These are phyloP conservation scores for Xylaria bambusicola DNA, from an alignment of 495 filamentous ascomycete species.

Conservation along the genomic window DNA sequence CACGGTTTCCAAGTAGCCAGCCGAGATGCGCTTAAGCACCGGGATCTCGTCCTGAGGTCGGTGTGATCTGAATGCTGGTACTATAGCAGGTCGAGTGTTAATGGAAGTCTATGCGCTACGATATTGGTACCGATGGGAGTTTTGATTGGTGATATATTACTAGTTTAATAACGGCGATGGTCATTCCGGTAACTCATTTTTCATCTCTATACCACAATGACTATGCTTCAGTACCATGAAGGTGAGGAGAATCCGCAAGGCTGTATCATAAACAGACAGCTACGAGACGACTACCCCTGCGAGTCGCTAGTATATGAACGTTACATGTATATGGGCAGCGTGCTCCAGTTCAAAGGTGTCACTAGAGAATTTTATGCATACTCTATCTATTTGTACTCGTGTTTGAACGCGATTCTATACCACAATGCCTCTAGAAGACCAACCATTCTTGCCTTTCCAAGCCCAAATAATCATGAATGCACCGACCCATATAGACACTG, in stretches of 20 bases:
- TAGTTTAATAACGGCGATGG: background rate
- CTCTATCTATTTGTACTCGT: background rate
- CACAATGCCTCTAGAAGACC: conserved; percentile 75
- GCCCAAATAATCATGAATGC: conserved; percentile 71
- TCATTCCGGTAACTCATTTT: background rate
- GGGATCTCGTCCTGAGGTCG: background rate
- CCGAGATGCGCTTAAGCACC: background rate
- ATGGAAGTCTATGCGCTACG: background rate
- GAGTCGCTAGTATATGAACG: no score
- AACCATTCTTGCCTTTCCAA: conserved; percentile 76
- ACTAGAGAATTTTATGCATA: background rate
- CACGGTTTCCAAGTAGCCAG: background rate
- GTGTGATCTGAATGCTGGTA: background rate
- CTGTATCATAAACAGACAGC: no score
- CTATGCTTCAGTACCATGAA: background rate
- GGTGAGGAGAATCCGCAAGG: no score
- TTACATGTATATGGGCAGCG: background rate
- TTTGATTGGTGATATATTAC: background rate
- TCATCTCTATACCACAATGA: background rate
- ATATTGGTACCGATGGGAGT: no score
- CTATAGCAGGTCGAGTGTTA: background rate
- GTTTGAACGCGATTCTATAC: conserved; percentile 44
- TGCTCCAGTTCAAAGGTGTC: background rate
- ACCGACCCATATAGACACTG: conserved; percentile 74
- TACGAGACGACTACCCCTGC: no score